phyloP scores from a whole-genome alignment of 2,329 filamentous ascomycete genomes.

The Apiospora hydei region DNA sequence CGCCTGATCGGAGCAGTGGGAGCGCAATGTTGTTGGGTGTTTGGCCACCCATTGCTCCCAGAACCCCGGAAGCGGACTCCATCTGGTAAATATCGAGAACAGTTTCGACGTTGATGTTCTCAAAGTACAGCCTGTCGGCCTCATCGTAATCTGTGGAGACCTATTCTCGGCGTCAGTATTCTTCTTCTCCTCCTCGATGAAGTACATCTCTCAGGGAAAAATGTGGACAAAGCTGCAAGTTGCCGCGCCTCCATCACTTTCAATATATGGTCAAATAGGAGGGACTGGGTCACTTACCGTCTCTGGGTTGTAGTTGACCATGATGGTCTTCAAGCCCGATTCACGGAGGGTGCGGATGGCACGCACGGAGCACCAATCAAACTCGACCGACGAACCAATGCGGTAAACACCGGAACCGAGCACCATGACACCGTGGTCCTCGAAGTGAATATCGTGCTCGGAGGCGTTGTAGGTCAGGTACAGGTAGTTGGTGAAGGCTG shows the following conservation, averaged over 20 bases:
- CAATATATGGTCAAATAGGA: not conserved
- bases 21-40: constrained; percentile 98
- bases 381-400: constrained; percentile 97
- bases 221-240: too few species aligned
- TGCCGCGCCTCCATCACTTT: not conserved
- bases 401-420: constrained; percentile 95
- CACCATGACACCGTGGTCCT: constrained; percentile 95
- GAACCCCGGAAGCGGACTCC: constrained; percentile 82
- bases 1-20: constrained; percentile 84
- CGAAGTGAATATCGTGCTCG: constrained; percentile 82
- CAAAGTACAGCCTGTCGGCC: constrained; percentile 93
- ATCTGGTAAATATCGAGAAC: constrained; percentile 93
- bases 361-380: constrained; percentile 98
- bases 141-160: constrained; percentile 91
- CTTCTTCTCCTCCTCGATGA: too few species aligned
- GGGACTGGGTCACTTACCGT: constrained; percentile 55
- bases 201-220: too few species aligned
- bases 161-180: too few species aligned
- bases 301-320: constrained; percentile 83
- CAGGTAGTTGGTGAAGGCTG: constrained; percentile 92
- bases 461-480: constrained; percentile 95
- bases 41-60: constrained; percentile 96
- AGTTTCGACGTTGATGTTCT: constrained; percentile 90
- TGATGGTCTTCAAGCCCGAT: constrained; percentile 89
- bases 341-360: constrained; percentile 90